Evolutionary conservation across 1,139 yeast genomes (phyloP).

Genomic region (Nakaseomyces glabratus): DNA sequence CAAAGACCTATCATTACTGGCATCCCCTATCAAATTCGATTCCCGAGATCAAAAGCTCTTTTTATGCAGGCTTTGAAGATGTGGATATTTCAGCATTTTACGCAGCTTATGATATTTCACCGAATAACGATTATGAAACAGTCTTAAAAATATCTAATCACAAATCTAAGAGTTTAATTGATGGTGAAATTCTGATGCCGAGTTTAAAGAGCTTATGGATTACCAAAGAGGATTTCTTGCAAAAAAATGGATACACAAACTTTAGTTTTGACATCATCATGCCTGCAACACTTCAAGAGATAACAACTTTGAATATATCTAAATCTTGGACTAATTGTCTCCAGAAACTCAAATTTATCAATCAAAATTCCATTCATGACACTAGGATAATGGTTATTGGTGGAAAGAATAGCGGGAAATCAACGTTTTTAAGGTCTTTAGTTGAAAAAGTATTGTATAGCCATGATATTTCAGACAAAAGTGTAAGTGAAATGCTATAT

Average conservation of each 20-base stretch:
- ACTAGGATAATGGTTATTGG: slow-evolving; percentile 44
- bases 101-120: neutral
- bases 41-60: slow-evolving; percentile 41
- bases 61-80: slow-evolving; percentile 31
- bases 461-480: slow-evolving; percentile 9
- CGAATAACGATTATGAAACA: neutral
- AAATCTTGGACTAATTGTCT: slow-evolving; percentile 3
- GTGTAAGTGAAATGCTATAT: slow-evolving; percentile 33
- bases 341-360: slow-evolving; percentile 15
- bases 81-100: slow-evolving; percentile 1
- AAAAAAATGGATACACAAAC: slow-evolving; percentile 9
- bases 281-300: neutral
- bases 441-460: slow-evolving; percentile 36
- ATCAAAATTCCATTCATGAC: slow-evolving; percentile 18
- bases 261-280: slow-evolving; percentile 17
- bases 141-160: slow-evolving; percentile 19
- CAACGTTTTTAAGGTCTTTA: slow-evolving; percentile 55
- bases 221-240: slow-evolving; percentile 10
- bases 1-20: slow-evolving; percentile 33
- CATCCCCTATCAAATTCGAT: slow-evolving; percentile 49
- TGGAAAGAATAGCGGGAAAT: slow-evolving; percentile 76
- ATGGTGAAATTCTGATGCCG: slow-evolving; percentile 13
- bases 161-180: slow-evolving; percentile 11
- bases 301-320: neutral
- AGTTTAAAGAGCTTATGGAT: slow-evolving; percentile 23